These are phyloP conservation scores for Saprolegnia diclina DNA, from an alignment of 352 stramenopile species.

Conservation along the genomic window DNA sequence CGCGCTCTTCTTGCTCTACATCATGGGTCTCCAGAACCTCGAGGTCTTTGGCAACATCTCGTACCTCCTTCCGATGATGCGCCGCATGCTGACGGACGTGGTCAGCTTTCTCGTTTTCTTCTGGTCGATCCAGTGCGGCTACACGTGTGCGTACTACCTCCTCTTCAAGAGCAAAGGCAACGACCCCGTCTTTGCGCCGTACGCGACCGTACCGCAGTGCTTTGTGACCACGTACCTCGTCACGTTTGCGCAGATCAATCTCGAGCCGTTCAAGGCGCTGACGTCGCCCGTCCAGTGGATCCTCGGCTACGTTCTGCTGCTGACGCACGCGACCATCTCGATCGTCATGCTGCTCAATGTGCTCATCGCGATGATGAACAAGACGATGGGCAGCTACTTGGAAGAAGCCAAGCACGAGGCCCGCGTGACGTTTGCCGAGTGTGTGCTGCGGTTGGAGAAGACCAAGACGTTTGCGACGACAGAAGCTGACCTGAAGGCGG, in stretches of 20 bases:
- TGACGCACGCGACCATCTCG: background rate
- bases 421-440: too few relatives aligned
- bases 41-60: background rate
- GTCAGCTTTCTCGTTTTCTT: slow-evolving; percentile 10
- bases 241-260: slow-evolving; percentile 4
- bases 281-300: background rate
- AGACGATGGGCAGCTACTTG: slow-evolving; percentile 4
- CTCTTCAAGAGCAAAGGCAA: slow-evolving; percentile 1
- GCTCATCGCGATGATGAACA: slow-evolving; percentile 22
- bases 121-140: background rate
- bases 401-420: too few relatives aligned
- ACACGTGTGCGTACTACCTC: slow-evolving; percentile 9
- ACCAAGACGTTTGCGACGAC: too few relatives aligned
- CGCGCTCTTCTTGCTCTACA: background rate
- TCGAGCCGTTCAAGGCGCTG: background rate
- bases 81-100: slow-evolving; percentile 8
- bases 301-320: background rate
- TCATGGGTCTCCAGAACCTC: background rate
- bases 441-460: too few relatives aligned
- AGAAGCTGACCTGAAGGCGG: too few relatives aligned
- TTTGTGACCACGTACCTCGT: slow-evolving; percentile 3
- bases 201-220: background rate
- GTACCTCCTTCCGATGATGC: slow-evolving; percentile 24
- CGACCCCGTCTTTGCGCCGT: background rate
- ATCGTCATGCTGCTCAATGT: slow-evolving; percentile 18